A percentile compares a stretch with the other conserved stretches of the same genome.
Conservation (phyloP, 192 early-diverging fungal species). For the Coemansia sp. region DNA sequence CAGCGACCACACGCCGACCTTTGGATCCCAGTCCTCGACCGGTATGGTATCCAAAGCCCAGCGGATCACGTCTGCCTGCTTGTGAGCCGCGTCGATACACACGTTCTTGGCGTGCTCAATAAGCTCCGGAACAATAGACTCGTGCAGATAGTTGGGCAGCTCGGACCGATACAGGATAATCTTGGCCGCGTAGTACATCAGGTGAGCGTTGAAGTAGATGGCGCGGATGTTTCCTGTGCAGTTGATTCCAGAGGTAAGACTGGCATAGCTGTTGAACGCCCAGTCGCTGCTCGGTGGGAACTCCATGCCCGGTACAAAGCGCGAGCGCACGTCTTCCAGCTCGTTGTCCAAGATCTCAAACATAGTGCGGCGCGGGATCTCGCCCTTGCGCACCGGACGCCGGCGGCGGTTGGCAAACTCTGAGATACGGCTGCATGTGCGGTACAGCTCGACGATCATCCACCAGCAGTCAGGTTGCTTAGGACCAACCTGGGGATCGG, state of each 20-base stretch:
- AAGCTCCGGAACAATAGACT: constrained; percentile 21
- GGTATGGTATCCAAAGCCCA: constrained; percentile 50
- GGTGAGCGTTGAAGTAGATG: constrained; percentile 41
- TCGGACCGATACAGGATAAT: constrained; percentile 55
- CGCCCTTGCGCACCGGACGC: constrained; percentile 37
- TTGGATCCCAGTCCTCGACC: constrained; percentile 53
- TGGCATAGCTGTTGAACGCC: constrained; percentile 29
- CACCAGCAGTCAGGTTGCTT: constrained; percentile 43
- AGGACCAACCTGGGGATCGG: constrained; percentile 5
- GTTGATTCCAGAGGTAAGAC: constrained; percentile 12
- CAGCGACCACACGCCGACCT: constrained; percentile 51
- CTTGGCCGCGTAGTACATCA: constrained; percentile 52
- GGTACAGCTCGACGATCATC: constrained; percentile 48
- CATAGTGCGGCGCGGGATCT: constrained; percentile 40
- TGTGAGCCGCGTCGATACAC: constrained; percentile 51
- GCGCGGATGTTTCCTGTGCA: constrained; percentile 26
- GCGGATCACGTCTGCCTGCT: constrained; percentile 47
- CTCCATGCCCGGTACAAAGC: constrained; percentile 40
- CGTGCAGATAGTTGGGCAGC: constrained; percentile 50
- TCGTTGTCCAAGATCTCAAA: constrained; percentile 50
- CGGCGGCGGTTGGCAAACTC: constrained; percentile 52
- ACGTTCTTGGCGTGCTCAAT: constrained; percentile 44
- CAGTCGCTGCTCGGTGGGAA: constrained; percentile 43
- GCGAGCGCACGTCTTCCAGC: constrained; percentile 36
- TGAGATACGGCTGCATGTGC: constrained; percentile 41